These are phyloP conservation scores for Akebia trifoliata DNA, from an alignment of 164 flowering plant species.

Conservation along the genomic window DNA sequence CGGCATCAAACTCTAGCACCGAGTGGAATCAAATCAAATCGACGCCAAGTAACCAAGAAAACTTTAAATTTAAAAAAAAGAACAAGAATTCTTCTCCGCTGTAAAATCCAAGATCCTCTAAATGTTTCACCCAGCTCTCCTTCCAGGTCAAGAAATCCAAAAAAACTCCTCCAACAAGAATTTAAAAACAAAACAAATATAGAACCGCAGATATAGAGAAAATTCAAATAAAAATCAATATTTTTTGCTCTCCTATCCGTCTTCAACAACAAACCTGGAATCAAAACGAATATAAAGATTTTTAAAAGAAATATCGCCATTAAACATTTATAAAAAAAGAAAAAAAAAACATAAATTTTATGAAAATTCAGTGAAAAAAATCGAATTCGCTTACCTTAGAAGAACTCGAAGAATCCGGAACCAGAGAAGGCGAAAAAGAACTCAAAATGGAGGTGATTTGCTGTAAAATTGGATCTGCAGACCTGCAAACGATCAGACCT, in stretches of 20 bases:
- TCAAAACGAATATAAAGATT: too few relatives aligned
- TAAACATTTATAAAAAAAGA: background rate
- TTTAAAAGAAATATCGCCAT: too few relatives aligned
- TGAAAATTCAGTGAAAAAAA: background rate
- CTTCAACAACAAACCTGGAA: constrained; percentile 7
- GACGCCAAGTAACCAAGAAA: too few relatives aligned
- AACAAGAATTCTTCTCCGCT: too few relatives aligned
- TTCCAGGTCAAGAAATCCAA: constrained; percentile 5
- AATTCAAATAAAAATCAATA: background rate
- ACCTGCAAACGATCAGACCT: constrained; percentile 13
- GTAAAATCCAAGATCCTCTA: too few relatives aligned
- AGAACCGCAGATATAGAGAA: background rate
- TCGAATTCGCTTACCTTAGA: constrained; percentile 1
- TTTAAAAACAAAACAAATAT: background rate
- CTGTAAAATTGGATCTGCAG: constrained; percentile 8
- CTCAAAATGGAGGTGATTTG: constrained; percentile 5
- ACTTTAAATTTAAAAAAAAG: too few relatives aligned
- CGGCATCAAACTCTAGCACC: constrained; percentile 22
- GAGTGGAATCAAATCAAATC: too few relatives aligned
- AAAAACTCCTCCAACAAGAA: constrained; percentile 1
- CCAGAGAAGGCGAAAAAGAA: too few relatives aligned
- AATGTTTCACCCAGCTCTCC: too few relatives aligned
- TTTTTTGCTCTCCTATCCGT: background rate
- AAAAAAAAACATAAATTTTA: background rate
- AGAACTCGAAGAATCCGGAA: constrained; percentile 1